Base-by-base conservation (phyloP, 257 asterid species). In the Rehmannia glutinosa region DNA sequence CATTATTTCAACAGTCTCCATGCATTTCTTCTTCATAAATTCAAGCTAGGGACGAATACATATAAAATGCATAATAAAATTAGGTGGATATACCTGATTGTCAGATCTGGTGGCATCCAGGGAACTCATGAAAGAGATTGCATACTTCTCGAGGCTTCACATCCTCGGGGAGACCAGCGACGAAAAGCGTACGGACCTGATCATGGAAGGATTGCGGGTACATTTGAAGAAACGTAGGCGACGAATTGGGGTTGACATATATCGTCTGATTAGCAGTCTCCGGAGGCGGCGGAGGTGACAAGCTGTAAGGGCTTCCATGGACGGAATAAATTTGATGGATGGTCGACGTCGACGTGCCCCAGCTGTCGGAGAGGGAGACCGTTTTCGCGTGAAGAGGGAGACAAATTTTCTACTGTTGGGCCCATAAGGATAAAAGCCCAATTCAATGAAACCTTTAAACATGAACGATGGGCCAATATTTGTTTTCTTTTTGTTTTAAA, bases 81-180 rank as follows among this genome's bases (percentile, higher is more conserved):
- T 12, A 5, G 3, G 25, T 2, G 6, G 3, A 5, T 10, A 15
- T 64, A 93, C 99, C 96, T 88, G 99, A 38, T 77, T 78, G 68
- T 84, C 85, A 4, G 97, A 74, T n/a, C 68, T 81, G 85, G 59
- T 92, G n/a, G n/a, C n/a, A 92, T n/a, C 97, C 97, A 0, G 97
- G 94, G 74, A 88, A 90, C 68, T 90, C 96, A 13, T 93, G 92
- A 70, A 91, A 91, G 3, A 94, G 95, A 68, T 94, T 84, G 75
- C 85, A 91, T 63, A 91, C 87, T 75, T 94, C 99, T 28, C 97
- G 81, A 41, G 96, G 90, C 72, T 87, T 84, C 10, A 92, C 95
- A 66, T 90, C 98, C 61, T 86, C 94, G 0, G 97, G 98, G 17
- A 92, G 87, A 13, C 98, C 97, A n/a, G 98, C 98, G 13, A 92